Evolutionary conservation across 768 basidiomycete species (phyloP).

Genomic region (Lactarius trivialis): DNA sequence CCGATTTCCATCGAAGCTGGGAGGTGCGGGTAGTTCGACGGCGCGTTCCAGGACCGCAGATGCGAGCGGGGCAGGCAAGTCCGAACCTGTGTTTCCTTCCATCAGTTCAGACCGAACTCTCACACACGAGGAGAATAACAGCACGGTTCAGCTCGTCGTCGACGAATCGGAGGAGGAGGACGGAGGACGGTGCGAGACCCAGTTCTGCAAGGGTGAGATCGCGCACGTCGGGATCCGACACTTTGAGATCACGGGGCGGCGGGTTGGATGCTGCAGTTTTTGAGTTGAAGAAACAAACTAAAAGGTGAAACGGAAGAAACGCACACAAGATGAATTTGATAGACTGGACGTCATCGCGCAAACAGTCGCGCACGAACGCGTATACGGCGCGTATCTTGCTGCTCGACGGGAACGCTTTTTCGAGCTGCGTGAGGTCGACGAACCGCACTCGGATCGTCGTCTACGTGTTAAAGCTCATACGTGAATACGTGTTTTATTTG

Average conservation of each 20-base stretch:
- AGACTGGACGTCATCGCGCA: conserved; percentile 69
- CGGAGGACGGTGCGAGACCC: conserved; percentile 71
- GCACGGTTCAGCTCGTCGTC: conserved; percentile 65
- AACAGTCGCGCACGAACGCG: conserved; percentile 67
- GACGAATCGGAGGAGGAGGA: conserved; percentile 70
- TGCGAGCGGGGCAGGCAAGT: conserved; percentile 58
- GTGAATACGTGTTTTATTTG: background rate
- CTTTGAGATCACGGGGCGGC: conserved; percentile 76
- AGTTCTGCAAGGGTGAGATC: conserved; percentile 63
- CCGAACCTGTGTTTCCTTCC: conserved; percentile 36
- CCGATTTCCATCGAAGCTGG: conserved; percentile 30
- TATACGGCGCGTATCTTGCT: conserved; percentile 80
- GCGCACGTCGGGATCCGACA: conserved; percentile 68
- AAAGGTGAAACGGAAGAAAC: conserved; percentile 30
- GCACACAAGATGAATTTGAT: conserved; percentile 81
- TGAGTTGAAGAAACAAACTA: too few species aligned
- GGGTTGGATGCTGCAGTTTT: conserved; percentile 60
- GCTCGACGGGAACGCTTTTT: conserved; percentile 68
- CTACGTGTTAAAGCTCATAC: conserved; percentile 34
- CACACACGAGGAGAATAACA: conserved; percentile 18
- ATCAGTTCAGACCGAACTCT: background rate
- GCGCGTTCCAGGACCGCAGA: conserved; percentile 50
- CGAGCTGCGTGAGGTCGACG: conserved; percentile 73
- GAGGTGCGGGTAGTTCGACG: conserved; percentile 60
- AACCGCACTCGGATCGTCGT: conserved; percentile 80